Evolutionary conservation across 1,284 basidiomycete species (phyloP).

Genomic region (Phlebopus sp.): DNA sequence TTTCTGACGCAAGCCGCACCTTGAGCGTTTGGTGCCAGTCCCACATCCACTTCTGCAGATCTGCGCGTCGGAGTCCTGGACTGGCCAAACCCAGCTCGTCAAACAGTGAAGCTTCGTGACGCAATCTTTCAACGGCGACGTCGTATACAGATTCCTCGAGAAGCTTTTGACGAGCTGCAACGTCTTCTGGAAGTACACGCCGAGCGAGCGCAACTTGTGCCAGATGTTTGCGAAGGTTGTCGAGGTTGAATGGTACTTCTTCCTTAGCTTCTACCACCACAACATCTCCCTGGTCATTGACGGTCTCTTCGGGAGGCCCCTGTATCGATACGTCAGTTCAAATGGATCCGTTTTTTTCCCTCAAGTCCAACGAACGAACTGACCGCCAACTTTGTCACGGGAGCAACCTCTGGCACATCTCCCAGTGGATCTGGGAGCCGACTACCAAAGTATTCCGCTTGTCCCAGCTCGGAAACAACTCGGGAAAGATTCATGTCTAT

Average conservation of each 20-base stretch:
- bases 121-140: constrained; percentile 72
- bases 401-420: constrained; percentile 55
- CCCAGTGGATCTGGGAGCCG: constrained; percentile 43
- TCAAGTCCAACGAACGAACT: constrained; percentile 5
- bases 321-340: constrained; percentile 2
- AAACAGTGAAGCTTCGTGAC: constrained; percentile 63
- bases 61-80: constrained; percentile 47
- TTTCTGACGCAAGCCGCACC: constrained; percentile 52
- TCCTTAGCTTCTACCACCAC: constrained; percentile 22
- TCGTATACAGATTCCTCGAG: constrained; percentile 86
- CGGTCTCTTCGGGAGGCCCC: constrained; percentile 19
- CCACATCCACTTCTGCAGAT: constrained; percentile 84
- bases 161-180: constrained; percentile 74
- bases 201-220: constrained; percentile 60
- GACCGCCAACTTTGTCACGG: constrained; percentile 40
- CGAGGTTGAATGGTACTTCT: constrained; percentile 70
- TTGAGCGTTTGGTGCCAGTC: constrained; percentile 76
- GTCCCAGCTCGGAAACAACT: constrained; percentile 56
- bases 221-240: constrained; percentile 66
- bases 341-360: neutral
- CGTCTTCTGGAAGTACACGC: constrained; percentile 60
- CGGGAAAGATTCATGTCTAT: constrained; percentile 49
- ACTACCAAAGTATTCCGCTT: constrained; percentile 47
- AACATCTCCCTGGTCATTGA: constrained; percentile 24
- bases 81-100: constrained; percentile 55